These are phyloP conservation scores for Neoscytalidium dimidiatum DNA, from an alignment of 2,329 filamentous ascomycete species.

Conservation along the genomic window DNA sequence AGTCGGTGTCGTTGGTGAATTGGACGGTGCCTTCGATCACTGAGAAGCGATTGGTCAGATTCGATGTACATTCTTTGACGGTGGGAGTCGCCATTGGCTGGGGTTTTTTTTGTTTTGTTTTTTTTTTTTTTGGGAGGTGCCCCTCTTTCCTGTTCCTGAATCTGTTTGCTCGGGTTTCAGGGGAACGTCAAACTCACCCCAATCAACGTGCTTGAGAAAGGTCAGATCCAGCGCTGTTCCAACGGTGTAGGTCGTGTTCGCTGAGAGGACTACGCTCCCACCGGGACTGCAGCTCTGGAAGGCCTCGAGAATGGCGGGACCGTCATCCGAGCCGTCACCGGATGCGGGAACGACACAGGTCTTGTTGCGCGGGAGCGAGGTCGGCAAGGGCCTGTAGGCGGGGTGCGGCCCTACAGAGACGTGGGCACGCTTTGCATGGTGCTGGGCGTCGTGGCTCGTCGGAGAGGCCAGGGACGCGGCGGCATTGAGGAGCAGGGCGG, in stretches of 20 bases:
- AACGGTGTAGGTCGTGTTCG: slow-evolving; percentile 60
- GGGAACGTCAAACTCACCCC: slow-evolving; percentile 45
- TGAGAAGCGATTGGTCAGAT: slow-evolving; percentile 25
- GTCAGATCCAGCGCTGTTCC: slow-evolving; percentile 66
- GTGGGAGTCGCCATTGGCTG: slow-evolving; percentile 4
- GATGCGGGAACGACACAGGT: slow-evolving; percentile 42
- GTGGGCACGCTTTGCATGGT: slow-evolving; percentile 28
- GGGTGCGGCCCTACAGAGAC: slow-evolving; percentile 37
- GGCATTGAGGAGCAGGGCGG: slow-evolving; percentile 10
- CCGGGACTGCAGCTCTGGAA: slow-evolving; percentile 63
- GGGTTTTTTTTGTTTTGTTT: not conserved
- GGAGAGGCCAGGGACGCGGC: slow-evolving; percentile 1
- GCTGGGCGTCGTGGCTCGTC: not conserved
- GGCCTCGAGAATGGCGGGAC: slow-evolving; percentile 54
- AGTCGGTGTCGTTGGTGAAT: slow-evolving; percentile 68
- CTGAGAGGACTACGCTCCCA: slow-evolving; percentile 61
- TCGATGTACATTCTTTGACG: not conserved
- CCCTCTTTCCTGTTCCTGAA: not conserved
- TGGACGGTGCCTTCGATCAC: slow-evolving; percentile 61
- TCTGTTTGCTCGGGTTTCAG: not conserved
- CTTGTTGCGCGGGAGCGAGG: slow-evolving; percentile 37
- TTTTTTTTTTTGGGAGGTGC: too few species aligned
- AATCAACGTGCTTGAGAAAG: slow-evolving; percentile 64
- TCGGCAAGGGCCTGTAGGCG: slow-evolving; percentile 36
- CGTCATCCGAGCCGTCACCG: slow-evolving; percentile 50